Evolutionary conservation across 2,329 filamentous ascomycete species (phyloP).

Genomic region (Aspergillus sp.): DNA sequence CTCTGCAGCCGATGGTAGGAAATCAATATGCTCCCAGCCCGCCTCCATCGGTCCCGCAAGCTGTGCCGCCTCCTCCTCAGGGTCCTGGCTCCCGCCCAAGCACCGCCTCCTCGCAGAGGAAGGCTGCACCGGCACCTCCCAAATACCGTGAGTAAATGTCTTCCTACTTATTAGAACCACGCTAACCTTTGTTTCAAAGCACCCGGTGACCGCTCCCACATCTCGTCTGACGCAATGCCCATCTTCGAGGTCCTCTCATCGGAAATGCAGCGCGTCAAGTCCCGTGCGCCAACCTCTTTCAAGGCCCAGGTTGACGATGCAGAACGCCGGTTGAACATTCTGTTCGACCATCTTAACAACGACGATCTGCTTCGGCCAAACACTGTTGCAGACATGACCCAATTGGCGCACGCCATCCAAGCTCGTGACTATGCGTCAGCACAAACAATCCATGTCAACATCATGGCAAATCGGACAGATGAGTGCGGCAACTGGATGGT

Average conservation of each 20-base stretch:
- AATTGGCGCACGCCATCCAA: slow-evolving; percentile 60
- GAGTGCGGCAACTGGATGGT: slow-evolving; percentile 88
- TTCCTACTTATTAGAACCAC: neutral
- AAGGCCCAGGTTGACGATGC: slow-evolving; percentile 87
- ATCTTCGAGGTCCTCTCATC: slow-evolving; percentile 75
- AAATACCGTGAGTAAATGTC: slow-evolving; percentile 60
- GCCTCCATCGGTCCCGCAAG: slow-evolving; percentile 22
- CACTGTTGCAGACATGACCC: slow-evolving; percentile 49
- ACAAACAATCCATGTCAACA: slow-evolving; percentile 65
- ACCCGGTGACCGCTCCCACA: slow-evolving; percentile 83
- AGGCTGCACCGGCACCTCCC: slow-evolving; percentile 47
- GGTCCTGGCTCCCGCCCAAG: slow-evolving; percentile 41
- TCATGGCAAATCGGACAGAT: slow-evolving; percentile 70
- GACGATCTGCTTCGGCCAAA: slow-evolving; percentile 80
- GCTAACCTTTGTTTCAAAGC: slow-evolving; percentile 27
- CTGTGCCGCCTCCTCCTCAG: slow-evolving; percentile 21
- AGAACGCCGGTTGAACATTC: slow-evolving; percentile 81
- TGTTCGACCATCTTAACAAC: slow-evolving; percentile 98
- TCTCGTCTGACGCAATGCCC: slow-evolving; percentile 68
- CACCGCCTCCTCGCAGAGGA: slow-evolving; percentile 47
- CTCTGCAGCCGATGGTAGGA: slow-evolving; percentile 21
- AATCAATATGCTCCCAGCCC: slow-evolving; percentile 41
- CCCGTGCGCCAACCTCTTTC: slow-evolving; percentile 80
- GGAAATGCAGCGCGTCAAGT: slow-evolving; percentile 85
- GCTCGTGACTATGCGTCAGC: slow-evolving; percentile 65